Conservation (phyloP, 768 basidiomycete genomes). For the Xerocomellus amylosporus region DNA sequence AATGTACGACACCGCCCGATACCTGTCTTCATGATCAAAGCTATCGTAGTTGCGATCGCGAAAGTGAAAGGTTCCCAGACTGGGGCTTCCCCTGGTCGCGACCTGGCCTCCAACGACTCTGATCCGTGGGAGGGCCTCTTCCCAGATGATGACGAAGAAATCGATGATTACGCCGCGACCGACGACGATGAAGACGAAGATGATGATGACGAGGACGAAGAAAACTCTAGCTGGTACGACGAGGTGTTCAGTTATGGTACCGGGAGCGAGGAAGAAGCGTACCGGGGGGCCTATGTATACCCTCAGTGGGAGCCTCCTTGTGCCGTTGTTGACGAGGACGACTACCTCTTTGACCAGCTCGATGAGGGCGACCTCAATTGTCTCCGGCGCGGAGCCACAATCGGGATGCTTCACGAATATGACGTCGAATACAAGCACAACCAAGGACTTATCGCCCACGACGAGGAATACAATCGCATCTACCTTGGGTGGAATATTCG, state of each 20-base stretch:
- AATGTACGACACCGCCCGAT: constrained; percentile 56
- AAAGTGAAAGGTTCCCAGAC: constrained; percentile 38
- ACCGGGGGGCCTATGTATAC: constrained; percentile 40
- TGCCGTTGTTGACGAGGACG: constrained; percentile 34
- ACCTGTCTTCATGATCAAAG: constrained; percentile 68
- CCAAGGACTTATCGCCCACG: constrained; percentile 51
- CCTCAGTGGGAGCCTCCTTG: constrained; percentile 61
- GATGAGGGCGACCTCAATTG: constrained; percentile 38
- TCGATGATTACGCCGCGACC: constrained; percentile 33
- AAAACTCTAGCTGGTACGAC: constrained; percentile 29
- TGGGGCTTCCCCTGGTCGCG: constrained; percentile 19
- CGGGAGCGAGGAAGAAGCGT: constrained; percentile 35
- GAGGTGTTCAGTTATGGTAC: constrained; percentile 37
- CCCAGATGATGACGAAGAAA: constrained; percentile 42
- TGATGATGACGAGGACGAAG: constrained; percentile 31
- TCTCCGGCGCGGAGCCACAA: constrained; percentile 58
- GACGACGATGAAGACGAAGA: constrained; percentile 27
- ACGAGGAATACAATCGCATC: constrained; percentile 43
- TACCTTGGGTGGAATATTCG: constrained; percentile 70
- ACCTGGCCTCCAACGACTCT: constrained; percentile 38
- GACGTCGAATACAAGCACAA: constrained; percentile 53
- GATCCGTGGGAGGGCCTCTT: constrained; percentile 78
- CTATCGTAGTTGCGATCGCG: constrained; percentile 47
- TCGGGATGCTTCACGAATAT: constrained; percentile 55
- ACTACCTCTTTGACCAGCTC: constrained; percentile 36